A percentile compares a stretch with the other conserved stretches of the same genome.
phyloP scores from a whole-genome alignment of 1,284 basidiomycete species.

The Cutaneotrichosporon daszewskae region DNA sequence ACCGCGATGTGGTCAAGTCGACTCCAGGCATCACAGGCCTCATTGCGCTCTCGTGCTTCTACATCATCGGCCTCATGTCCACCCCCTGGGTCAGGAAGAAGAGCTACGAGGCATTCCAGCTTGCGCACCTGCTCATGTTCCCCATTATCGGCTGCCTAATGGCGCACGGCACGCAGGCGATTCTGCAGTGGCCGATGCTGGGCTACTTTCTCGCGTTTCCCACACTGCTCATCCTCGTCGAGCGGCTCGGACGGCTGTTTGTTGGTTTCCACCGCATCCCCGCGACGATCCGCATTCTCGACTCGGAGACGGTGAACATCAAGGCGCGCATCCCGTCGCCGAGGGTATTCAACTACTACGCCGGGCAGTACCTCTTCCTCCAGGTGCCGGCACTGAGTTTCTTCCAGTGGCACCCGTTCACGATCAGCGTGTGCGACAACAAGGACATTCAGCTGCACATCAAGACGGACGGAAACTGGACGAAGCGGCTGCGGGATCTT shows the following conservation, averaged over 20 bases:
- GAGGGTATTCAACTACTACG: constrained; percentile 20
- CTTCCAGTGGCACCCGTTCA: constrained; percentile 33
- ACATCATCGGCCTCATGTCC: constrained; percentile 14
- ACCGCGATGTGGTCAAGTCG: constrained; percentile 16
- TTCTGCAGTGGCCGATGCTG: constrained; percentile 30
- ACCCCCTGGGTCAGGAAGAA: constrained; percentile 20
- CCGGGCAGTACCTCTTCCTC: constrained; percentile 30
- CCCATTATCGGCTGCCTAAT: constrained; percentile 27
- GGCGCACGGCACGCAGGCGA: constrained; percentile 24
- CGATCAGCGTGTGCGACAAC: constrained; percentile 21
- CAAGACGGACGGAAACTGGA: constrained; percentile 34
- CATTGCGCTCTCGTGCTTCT: constrained; percentile 23
- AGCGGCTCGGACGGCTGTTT: constrained; percentile 15
- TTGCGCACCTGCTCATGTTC: constrained; percentile 32
- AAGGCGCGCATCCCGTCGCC: constrained; percentile 14
- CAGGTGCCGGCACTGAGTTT: constrained; percentile 20
- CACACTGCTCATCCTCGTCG: constrained; percentile 24
- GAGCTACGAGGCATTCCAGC: constrained; percentile 29
- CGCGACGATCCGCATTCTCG: constrained; percentile 23
- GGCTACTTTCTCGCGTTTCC: constrained; percentile 35
- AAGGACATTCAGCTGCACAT: constrained; percentile 24
- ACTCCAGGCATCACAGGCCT: constrained; percentile 24
- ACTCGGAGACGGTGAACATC: constrained; percentile 25
- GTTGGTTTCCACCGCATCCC: constrained; percentile 20
- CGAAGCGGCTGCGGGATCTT: constrained; percentile 16